phyloP scores from a whole-genome alignment of 116 monocot genomes.

The Cymodocea nodosa region DNA sequence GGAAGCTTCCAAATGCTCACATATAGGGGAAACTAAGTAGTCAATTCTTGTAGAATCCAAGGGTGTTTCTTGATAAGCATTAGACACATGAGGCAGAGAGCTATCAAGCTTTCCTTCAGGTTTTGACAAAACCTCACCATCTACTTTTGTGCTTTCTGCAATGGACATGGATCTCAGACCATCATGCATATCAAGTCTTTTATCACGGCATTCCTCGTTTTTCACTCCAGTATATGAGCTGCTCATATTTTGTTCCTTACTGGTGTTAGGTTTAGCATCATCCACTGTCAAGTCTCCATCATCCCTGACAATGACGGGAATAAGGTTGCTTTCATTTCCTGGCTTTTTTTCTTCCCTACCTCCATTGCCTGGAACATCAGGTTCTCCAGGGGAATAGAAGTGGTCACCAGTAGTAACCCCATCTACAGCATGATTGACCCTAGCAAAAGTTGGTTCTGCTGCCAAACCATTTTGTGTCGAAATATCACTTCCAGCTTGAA shows the following conservation, averaged over 20 bases:
- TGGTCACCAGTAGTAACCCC: constrained; percentile 11
- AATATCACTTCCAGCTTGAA: constrained; percentile 8
- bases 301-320: constrained; percentile 12
- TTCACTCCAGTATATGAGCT: constrained; percentile 19
- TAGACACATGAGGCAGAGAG: constrained; percentile 14
- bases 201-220: constrained; percentile 27
- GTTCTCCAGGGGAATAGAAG: background rate
- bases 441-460: constrained; percentile 2
- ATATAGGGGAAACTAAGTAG: constrained; percentile 10
- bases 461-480: constrained; percentile 9
- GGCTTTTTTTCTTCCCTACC: constrained; percentile 12
- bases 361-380: constrained; percentile 5
- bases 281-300: constrained; percentile 8
- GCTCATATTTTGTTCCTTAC: constrained; percentile 6
- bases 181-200: constrained; percentile 11
- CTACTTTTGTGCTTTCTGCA: constrained; percentile 8
- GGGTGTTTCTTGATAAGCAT: constrained; percentile 9
- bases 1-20: constrained; percentile 11
- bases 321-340: constrained; percentile 4
- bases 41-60: background rate
- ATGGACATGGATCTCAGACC: constrained; percentile 9
- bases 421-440: constrained; percentile 4
- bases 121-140: constrained; percentile 12
- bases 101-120: constrained; percentile 15
- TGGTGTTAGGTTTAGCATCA: constrained; percentile 12